Conservation (phyloP, 148 eudicot species). For the Rhododendron simsii region DNA sequence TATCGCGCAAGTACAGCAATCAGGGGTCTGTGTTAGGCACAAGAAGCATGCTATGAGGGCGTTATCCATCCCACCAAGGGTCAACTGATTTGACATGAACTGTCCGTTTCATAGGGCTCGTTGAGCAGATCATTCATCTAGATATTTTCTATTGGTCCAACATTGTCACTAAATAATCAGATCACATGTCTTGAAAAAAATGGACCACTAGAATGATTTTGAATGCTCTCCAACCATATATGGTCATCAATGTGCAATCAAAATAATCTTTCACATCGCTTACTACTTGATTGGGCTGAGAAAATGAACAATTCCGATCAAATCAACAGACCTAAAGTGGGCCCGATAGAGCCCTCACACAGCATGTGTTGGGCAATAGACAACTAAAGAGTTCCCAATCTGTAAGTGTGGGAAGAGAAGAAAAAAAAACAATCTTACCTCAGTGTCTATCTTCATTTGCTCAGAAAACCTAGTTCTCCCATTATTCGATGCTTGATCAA, state of each 20-base stretch:
- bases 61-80: neutral
- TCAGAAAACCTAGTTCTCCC: constrained; percentile 77
- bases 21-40: neutral
- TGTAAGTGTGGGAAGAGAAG: neutral
- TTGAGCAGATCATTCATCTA: neutral
- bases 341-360: neutral
- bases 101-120: neutral
- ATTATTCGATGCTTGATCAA: constrained; percentile 48
- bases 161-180: neutral
- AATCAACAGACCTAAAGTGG: neutral
- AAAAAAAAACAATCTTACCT: constrained; percentile 32
- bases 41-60: neutral
- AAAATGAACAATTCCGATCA: neutral
- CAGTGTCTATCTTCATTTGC: constrained; percentile 77
- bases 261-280: neutral
- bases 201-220: neutral
- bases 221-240: neutral
- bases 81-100: neutral
- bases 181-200: neutral
- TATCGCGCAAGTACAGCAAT: too few relatives aligned
- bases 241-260: neutral
- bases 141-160: neutral
- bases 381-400: neutral
- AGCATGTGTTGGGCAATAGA: neutral
- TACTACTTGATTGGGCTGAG: neutral